A percentile compares a stretch with the other conserved stretches of the same genome.
These are phyloP conservation scores for Fusarium nygamai DNA, from an alignment of 2,329 filamentous ascomycete genomes.

Conservation along the genomic window DNA sequence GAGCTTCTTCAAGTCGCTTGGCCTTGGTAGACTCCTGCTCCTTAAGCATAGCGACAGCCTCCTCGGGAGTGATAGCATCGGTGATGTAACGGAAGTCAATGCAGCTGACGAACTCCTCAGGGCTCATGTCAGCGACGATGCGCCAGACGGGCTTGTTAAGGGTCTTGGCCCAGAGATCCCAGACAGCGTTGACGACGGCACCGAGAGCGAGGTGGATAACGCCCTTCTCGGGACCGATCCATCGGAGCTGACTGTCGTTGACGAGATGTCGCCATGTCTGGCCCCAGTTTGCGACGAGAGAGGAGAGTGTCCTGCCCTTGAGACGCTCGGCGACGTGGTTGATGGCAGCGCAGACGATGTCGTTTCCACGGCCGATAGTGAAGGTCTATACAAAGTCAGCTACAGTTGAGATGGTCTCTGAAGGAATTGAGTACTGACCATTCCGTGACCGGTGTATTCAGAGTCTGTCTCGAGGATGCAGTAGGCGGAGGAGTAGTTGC, in stretches of 20 bases:
- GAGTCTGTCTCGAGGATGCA: constrained; percentile 89
- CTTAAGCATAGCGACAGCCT: constrained; percentile 78
- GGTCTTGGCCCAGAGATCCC: constrained; percentile 94
- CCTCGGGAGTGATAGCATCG: constrained; percentile 88
- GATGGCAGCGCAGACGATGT: constrained; percentile 90
- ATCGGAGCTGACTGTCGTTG: constrained; percentile 87
- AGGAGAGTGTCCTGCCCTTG: constrained; percentile 77
- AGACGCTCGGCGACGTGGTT: constrained; percentile 80
- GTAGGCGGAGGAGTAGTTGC: constrained; percentile 94
- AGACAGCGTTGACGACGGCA: constrained; percentile 89
- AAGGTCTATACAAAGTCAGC: constrained; percentile 64
- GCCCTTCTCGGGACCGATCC: constrained; percentile 94
- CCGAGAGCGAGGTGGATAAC: constrained; percentile 93
- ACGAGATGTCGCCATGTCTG: constrained; percentile 93
- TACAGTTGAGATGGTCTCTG: background rate
- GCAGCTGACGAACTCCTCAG: constrained; percentile 85
- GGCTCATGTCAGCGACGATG: constrained; percentile 88
- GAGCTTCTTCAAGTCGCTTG: constrained; percentile 76
- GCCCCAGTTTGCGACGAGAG: constrained; percentile 83
- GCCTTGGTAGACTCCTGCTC: constrained; percentile 74
- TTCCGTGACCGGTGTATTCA: constrained; percentile 76
- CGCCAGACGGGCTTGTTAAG: constrained; percentile 90
- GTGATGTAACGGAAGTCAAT: constrained; percentile 97
- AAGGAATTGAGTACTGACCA: constrained; percentile 60
- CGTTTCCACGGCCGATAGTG: constrained; percentile 89